Conservation (phyloP, 768 basidiomycete genomes). For the Lenzites betulinus region DNA sequence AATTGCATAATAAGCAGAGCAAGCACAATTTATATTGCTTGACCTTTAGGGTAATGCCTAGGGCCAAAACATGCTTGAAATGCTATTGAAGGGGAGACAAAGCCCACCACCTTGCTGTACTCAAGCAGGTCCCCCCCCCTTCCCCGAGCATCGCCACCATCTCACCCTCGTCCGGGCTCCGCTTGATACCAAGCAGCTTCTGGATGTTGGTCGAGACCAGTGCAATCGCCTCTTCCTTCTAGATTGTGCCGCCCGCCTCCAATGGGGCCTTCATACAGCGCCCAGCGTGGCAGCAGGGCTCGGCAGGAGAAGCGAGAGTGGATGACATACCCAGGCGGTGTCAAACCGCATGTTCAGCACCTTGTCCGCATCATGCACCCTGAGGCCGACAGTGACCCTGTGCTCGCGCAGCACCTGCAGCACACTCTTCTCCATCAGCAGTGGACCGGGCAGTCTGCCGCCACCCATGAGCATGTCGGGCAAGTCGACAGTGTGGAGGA, state of each 20-base stretch:
- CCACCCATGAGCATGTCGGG: too few relatives aligned
- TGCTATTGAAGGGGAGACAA: constrained; percentile 40
- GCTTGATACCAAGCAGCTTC: constrained; percentile 37
- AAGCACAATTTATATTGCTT: too few relatives aligned
- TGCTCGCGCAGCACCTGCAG: constrained; percentile 62
- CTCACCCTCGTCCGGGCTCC: not conserved
- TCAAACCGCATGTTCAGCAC: constrained; percentile 81
- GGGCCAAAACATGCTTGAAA: too few relatives aligned
- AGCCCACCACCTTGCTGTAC: constrained; percentile 43
- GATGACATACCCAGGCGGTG: constrained; percentile 64
- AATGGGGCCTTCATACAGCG: too few relatives aligned
- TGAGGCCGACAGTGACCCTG: constrained; percentile 74
- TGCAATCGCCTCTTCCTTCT: constrained; percentile 38
- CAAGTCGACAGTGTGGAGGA: not conserved
- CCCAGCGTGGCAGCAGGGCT: too few relatives aligned
- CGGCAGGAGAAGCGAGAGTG: not conserved
- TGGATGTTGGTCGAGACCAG: constrained; percentile 48
- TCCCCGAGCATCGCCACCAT: constrained; percentile 37
- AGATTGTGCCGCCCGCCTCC: constrained; percentile 29
- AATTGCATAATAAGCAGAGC: too few relatives aligned
- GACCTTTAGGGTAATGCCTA: too few relatives aligned
- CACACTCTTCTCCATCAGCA: constrained; percentile 60
- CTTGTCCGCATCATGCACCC: constrained; percentile 64
- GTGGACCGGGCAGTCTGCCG: constrained; percentile 77
- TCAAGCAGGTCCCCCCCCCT: constrained; percentile 39